Base-by-base conservation (phyloP, 306 rosid genomes). In the Vigna mungo region DNA sequence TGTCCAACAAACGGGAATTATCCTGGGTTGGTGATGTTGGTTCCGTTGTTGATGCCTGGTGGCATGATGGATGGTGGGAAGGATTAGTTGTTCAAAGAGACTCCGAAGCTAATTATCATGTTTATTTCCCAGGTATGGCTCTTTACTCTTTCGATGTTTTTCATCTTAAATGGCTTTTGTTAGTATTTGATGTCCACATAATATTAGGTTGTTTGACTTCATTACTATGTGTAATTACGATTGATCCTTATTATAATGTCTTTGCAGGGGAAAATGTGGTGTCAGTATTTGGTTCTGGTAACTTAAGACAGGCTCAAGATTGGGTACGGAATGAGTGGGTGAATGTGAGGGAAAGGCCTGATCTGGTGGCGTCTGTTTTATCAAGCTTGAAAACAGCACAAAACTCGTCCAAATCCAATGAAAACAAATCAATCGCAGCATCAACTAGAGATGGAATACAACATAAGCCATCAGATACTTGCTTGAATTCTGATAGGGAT, bases 31-130 rank as follows among this genome's bases (percentile, higher is more conserved):
- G 85, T 74, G 87, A 77, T 39, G 85, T 83, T 27, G 97, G 97
- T 72, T 67, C 88, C 59, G 17, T 84, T 78, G 96, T 94, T 1
- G 98, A 94, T 79, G 95, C 81, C 17, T 92, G 97, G 98, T 55
- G 91, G 95, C 87, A 92, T 60, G 93, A 92, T 73, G 97, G 97
- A 30, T 94, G 98, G 98, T 94, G 98, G 98, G 98, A 94, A 85
- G 98, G 98, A 80, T 80, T 94, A 8, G 62, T 92, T 43, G 71
- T 94, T 67, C 79, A 32, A 49, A 92, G 78, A 72, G 92, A 85
- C 59, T 70, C 77, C 3, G 93, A 87, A 59, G 82, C 86, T 23
- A 83, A 59, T 70, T 74, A 81, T 27, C 85, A 71, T 18, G 88
- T 94, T 59, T 89, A 86, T 89, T 92, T 89, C 68, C 96, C 95